Base-by-base conservation (phyloP, 1,284 basidiomycete genomes). In the Xerocomus minutiporus region DNA sequence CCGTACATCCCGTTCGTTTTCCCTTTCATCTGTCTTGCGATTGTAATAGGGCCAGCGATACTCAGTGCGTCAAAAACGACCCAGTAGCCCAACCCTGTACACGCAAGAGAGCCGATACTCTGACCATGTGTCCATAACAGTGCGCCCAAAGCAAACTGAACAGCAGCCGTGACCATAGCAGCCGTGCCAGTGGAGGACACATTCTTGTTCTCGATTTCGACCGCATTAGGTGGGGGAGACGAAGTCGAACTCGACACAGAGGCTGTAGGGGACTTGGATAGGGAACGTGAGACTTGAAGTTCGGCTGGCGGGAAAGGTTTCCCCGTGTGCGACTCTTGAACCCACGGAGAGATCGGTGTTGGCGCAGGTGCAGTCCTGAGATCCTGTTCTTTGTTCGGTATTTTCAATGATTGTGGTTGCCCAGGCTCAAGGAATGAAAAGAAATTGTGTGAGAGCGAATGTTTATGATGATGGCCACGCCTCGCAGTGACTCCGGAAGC, bases 51-150 rank as follows among this genome's bases (percentile, higher is more conserved):
- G 74, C 17, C 86, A 62, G 76, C 82, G 4, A 93, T 79, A 0
- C 92, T 92, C 59, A 93, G 76, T 3, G 93, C 83, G 67, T 99
- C 96, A 64, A 98, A 99, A 1, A 98, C 93, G 29, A 97, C 84
- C 79, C 97, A 89, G 67, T 98, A 99, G 0, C 96, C 96, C 13
- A 98, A 71, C 0, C 93, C 96, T 0, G 94, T 95, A 52, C 90
- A 85, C 2, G 89, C 80, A 26, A 97, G 74, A 46, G 92, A 94
- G 15, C 95, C 95, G 28, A 83, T 81, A 55, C 89, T 85, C 69
- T 98, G 96, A 1, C 94, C 95, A n/a, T 80, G 77, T 2, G 96
- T 84, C 96, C 96, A 99, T 9, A 98, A 58, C 61, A 77, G 80
- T 2, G 82, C 82, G 0, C 87, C 88, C 1, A 89, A 70, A 2